These are phyloP conservation scores for Zygosaccharomyces bailii DNA, from an alignment of 805 yeast genomes.

Conservation along the genomic window DNA sequence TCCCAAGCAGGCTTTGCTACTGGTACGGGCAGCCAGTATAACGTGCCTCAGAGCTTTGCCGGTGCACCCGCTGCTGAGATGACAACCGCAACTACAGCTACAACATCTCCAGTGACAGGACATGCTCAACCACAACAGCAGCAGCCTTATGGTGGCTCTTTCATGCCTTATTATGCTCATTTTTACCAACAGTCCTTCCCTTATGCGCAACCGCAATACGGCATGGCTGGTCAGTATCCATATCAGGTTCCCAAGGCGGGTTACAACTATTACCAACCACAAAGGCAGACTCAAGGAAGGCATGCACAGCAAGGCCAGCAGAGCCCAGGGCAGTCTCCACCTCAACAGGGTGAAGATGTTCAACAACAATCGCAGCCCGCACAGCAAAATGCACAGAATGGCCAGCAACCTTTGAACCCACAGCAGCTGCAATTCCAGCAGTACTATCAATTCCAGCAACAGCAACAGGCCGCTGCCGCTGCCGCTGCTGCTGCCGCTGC, in stretches of 20 bases:
- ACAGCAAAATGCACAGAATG: conserved; percentile 16
- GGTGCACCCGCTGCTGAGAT: conserved; percentile 25
- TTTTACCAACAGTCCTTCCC: conserved; percentile 38
- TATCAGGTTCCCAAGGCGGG: conserved; percentile 32
- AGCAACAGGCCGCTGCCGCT: conserved; percentile 27
- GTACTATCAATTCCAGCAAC: conserved; percentile 33
- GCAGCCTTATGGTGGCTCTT: conserved; percentile 34
- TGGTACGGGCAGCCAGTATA: conserved; percentile 21
- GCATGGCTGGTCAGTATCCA: conserved; percentile 34
- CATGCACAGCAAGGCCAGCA: conserved; percentile 19
- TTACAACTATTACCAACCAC: conserved; percentile 30
- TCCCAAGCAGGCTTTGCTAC: conserved; percentile 17
- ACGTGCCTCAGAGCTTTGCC: conserved; percentile 27
- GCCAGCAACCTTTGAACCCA: conserved; percentile 29
- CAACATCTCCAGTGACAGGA: conserved; percentile 28
- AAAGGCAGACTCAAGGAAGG: conserved; percentile 24
- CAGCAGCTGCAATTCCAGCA: conserved; percentile 36
- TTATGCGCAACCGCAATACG: conserved; percentile 38
- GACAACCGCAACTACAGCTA: conserved; percentile 24
- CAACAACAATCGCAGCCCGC: conserved; percentile 16
- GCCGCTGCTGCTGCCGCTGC: conserved; percentile 30
- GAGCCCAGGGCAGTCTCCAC: conserved; percentile 19
- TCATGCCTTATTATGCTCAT: conserved; percentile 37
- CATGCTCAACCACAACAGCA: conserved; percentile 30
- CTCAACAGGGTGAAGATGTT: conserved; percentile 15